phyloP scores from a whole-genome alignment of 768 basidiomycete genomes.

The Amyloporia xantha region DNA sequence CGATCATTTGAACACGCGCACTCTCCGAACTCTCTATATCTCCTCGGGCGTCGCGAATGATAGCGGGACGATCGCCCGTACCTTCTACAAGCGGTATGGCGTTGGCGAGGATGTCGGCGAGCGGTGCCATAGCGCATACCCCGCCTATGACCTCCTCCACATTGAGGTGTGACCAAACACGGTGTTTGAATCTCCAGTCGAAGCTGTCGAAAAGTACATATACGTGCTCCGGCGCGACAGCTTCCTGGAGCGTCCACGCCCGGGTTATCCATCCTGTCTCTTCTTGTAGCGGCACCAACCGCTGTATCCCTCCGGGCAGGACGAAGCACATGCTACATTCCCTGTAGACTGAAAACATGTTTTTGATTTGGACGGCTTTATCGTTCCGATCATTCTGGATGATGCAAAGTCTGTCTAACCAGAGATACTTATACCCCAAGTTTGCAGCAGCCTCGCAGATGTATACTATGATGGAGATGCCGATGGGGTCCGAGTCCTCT shows the following conservation, averaged over 20 bases:
- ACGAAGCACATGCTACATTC: slow-evolving; percentile 11
- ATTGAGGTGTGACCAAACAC: not conserved
- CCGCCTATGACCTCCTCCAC: slow-evolving; percentile 4
- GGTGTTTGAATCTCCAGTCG: not conserved
- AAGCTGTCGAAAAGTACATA: slow-evolving; percentile 9
- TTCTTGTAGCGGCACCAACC: slow-evolving; percentile 12
- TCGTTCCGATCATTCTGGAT: too few relatives aligned
- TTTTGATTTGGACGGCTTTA: slow-evolving; percentile 16
- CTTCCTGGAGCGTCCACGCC: slow-evolving; percentile 19
- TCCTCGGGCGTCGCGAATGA: too few relatives aligned
- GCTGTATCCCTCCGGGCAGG: slow-evolving; percentile 14
- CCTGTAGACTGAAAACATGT: slow-evolving; percentile 17
- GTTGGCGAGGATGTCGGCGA: not conserved
- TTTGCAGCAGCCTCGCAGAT: too few relatives aligned
- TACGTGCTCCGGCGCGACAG: slow-evolving; percentile 7
- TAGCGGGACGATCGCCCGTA: too few relatives aligned
- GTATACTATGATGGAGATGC: too few relatives aligned
- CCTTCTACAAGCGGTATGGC: not conserved
- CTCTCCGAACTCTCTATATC: too few relatives aligned
- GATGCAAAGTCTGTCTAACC: too few relatives aligned
- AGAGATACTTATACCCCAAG: too few relatives aligned
- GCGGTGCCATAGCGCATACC: slow-evolving; percentile 3
- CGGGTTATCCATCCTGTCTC: slow-evolving; percentile 15
- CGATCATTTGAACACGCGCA: too few relatives aligned
- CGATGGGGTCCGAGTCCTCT: too few relatives aligned